Base-by-base conservation (phyloP, 2,329 filamentous ascomycete species). In the Davidsoniella australis region DNA sequence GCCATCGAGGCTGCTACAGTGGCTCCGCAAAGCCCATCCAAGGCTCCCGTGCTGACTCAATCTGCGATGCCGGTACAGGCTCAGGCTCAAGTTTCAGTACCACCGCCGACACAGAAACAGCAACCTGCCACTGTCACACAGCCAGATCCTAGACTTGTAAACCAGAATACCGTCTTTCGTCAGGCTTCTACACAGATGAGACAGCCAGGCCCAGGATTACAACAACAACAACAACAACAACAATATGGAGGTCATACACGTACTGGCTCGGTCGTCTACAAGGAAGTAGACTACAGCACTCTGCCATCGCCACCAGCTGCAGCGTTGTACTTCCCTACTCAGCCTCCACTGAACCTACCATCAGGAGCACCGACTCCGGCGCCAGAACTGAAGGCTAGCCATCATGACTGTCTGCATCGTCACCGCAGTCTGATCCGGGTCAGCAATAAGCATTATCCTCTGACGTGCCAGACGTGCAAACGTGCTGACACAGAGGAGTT, bases 401-500 rank as follows among this genome's bases (percentile, higher is more conserved):
- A 68, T 54, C 66, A 66, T 54, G 56, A 61, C 50, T 78, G 74
- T 59, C 65, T 70, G 50, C 66, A 67, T 39, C 58, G 59, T 3
- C 74, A 78, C 57, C 58, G 58, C 43, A 64, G 60, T 43, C 72
- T 76, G 68, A 64, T 68, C 48, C 60, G 65, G 37, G 66, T 67
- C 48, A 61, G 62, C 53, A 76, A 77, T 58, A 60, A 57, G 43
- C 58, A 66, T 56, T 71, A 75, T 56, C 65, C 72, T 2, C 62
- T 76, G 17, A 64, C 69, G 9, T 78, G 74, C 58, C 70, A 74
- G 59, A 65, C 68, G 3, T 78, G 74, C 59, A 17, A 44, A 14
- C 43, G 41, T 12, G 51, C 47, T 4, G 51, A 53, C 18, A 64
- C 65, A 47, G 70, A 75, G 51, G 56, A 58, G 5, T 64, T 66